Base-by-base conservation (phyloP, 345 rosid genomes). In the Orychophragmus violaceus region DNA sequence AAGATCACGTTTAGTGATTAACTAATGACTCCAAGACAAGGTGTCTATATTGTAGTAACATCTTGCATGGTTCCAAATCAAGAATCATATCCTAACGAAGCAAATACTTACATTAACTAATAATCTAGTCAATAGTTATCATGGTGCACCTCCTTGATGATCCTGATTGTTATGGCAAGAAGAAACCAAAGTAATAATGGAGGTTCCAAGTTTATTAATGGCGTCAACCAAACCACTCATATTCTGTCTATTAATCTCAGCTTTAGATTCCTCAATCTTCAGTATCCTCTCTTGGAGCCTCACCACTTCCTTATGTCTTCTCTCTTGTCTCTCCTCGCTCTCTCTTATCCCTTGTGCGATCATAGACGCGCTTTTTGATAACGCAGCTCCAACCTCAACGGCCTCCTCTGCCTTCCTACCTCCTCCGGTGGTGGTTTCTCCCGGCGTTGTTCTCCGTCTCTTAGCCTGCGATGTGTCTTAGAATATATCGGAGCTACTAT, bases 161-260 rank as follows among this genome's bases (percentile, higher is more conserved):
- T 56, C 57, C 9, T 45, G 51, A 55, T 28, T 42, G 22, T 54
- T 50, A 24, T 35, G 59, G 6, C 35, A 25, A 71, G 89, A 46
- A 69, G 89, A 76, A 24, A 87, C 91, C 35, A 87, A 73, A 65
- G 87, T 74, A 37, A 75, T 70, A 64, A 90, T 85, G 4, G 97
- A 85, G 49, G 80, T 78, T 77, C 91, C 87, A 22, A 87, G 91
- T 66, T 81, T 81, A 77, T 83, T 87, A 78, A 90, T 82, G 74
- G 88, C 85, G 17, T 83, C 84, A 22, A 82, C 90, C 36, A 87
- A 69, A 21, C 83, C 91, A 76, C 35, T 70, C 52, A 84, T 77
- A 5, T 88, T 81, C 66, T 77, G 74, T 57, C 68, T 59, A 51
- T 69, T 82, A 41, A 83, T 79, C 72, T 87, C 86, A 35, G 76